phyloP scores from a whole-genome alignment of 2,329 filamentous ascomycete genomes.

The Colletotrichum trifolii region DNA sequence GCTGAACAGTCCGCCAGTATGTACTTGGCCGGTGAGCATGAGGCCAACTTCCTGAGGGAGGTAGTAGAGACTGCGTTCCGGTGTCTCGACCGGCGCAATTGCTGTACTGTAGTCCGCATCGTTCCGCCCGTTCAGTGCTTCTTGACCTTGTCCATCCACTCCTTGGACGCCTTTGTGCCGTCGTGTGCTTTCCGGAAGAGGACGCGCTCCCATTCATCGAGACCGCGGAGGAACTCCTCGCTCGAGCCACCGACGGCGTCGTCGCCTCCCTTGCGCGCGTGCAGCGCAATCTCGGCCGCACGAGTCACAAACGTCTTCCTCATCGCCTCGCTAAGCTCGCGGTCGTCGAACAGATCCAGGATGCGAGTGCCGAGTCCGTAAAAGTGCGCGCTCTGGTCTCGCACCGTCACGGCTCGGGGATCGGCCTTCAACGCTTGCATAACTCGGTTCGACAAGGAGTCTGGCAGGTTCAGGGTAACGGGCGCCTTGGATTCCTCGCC shows the following conservation, averaged over 20 bases:
- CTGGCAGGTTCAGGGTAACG: constrained; percentile 83
- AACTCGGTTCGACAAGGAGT: constrained; percentile 81
- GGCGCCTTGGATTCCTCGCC: constrained; percentile 64
- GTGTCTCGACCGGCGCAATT: too few species aligned
- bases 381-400: constrained; percentile 86
- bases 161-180: constrained; percentile 74
- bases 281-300: constrained; percentile 85
- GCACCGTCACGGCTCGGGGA: constrained; percentile 84
- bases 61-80: too few species aligned
- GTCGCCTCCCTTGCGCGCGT: constrained; percentile 85
- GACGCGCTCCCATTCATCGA: constrained; percentile 90
- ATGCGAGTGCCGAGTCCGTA: constrained; percentile 88
- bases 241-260: constrained; percentile 70
- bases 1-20: too few species aligned
- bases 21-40: too few species aligned
- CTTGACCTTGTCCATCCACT: constrained; percentile 73
- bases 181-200: constrained; percentile 81
- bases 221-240: constrained; percentile 84
- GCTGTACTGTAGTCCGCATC: neutral
- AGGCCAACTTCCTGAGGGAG: too few species aligned
- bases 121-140: constrained; percentile 42
- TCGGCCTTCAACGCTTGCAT: constrained; percentile 92
- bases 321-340: constrained; percentile 78
- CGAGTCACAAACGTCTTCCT: constrained; percentile 83
- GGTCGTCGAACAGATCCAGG: constrained; percentile 89